Conservation (phyloP, 2,329 filamentous ascomycete genomes). For the Botrytis squamosa region DNA sequence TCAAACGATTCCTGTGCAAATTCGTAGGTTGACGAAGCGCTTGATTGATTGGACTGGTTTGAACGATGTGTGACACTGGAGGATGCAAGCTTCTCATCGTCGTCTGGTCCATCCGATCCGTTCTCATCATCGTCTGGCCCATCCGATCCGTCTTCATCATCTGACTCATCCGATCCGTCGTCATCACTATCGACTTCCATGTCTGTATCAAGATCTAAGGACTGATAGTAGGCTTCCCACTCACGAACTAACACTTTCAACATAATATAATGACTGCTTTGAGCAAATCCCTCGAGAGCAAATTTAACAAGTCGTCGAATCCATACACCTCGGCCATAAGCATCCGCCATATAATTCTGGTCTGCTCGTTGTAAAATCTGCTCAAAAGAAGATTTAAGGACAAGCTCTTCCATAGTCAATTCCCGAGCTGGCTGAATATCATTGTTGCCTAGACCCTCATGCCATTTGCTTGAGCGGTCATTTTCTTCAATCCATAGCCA, state of each 20-base stretch:
- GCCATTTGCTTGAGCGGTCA: slow-evolving; percentile 2
- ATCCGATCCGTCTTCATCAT: no score
- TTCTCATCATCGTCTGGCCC: no score
- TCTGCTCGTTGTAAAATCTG: slow-evolving; percentile 2
- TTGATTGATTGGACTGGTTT: background rate
- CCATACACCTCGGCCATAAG: slow-evolving; percentile 12
- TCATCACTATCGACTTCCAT: background rate
- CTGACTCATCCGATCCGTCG: background rate
- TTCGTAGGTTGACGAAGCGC: background rate
- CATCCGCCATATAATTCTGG: background rate
- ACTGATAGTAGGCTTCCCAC: no score
- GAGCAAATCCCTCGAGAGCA: background rate
- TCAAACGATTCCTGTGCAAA: background rate
- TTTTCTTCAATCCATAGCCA: slow-evolving; percentile 26
- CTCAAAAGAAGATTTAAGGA: slow-evolving; percentile 26
- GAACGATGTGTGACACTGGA: no score
- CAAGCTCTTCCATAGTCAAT: slow-evolving; percentile 25
- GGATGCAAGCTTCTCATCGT: no score
- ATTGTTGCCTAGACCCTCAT: slow-evolving; percentile 12
- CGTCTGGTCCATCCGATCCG: no score
- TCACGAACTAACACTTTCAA: no score
- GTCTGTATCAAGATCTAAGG: background rate
- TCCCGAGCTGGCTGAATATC: slow-evolving; percentile 19
- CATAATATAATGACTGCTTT: no score
- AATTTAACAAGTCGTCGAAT: background rate